These are phyloP conservation scores for Pyrenophora teres DNA, from an alignment of 2,329 filamentous ascomycete species.

Conservation along the genomic window DNA sequence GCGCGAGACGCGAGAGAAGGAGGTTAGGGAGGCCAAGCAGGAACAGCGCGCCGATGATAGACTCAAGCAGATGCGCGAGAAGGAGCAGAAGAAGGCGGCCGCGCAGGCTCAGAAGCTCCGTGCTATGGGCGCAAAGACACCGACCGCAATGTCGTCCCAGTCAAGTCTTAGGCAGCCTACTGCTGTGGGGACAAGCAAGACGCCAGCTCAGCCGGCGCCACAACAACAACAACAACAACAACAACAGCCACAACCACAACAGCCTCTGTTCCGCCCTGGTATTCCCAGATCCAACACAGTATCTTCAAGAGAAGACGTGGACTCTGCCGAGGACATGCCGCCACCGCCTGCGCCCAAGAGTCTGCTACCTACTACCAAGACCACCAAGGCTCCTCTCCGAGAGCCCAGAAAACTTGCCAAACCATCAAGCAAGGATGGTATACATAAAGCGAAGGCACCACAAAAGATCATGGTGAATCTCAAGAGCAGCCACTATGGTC, in stretches of 20 bases:
- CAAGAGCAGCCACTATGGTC: constrained; percentile 58
- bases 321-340: constrained; percentile 60
- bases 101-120: constrained; percentile 50
- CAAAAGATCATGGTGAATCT: constrained; percentile 68
- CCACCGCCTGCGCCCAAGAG: constrained; percentile 64
- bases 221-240: constrained; percentile 35
- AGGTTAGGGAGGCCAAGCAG: constrained; percentile 62
- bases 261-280: constrained; percentile 37
- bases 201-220: constrained; percentile 42
- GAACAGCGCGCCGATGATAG: constrained; percentile 65
- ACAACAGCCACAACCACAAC: constrained; percentile 37
- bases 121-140: constrained; percentile 56
- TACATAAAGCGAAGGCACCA: constrained; percentile 65
- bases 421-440: constrained; percentile 62
- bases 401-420: constrained; percentile 60
- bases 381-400: constrained; percentile 37
- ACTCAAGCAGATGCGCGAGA: constrained; percentile 69
- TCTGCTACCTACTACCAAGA: constrained; percentile 55
- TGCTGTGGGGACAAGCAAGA: constrained; percentile 53
- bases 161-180: constrained; percentile 35
- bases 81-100: constrained; percentile 70
- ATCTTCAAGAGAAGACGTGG: constrained; percentile 42
- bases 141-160: constrained; percentile 44
- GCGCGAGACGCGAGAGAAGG: constrained; percentile 64
- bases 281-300: constrained; percentile 35